Evolutionary conservation across 352 stramenopile genomes (phyloP).

Genomic region (Globisporangium lucens): DNA sequence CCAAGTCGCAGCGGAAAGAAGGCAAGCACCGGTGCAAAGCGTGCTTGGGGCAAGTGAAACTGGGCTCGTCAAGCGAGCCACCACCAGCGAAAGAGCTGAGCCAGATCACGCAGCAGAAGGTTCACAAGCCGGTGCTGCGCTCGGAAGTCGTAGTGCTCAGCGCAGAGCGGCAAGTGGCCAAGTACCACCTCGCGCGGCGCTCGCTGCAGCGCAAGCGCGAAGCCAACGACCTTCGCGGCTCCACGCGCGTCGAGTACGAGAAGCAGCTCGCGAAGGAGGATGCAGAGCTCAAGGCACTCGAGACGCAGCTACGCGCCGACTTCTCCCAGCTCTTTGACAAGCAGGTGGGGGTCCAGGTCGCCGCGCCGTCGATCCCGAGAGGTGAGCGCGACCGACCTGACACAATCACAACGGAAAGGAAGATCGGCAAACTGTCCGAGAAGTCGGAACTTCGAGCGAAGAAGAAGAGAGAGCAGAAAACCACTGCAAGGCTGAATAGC

Average conservation of each 20-base stretch:
- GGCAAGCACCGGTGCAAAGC: slow-evolving; percentile 3
- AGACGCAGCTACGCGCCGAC: not conserved
- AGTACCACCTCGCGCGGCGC: slow-evolving; percentile 20
- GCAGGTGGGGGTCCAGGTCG: not conserved
- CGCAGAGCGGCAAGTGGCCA: slow-evolving; percentile 13
- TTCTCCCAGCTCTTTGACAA: not conserved
- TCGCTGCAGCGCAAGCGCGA: slow-evolving; percentile 19
- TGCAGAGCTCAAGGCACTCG: not conserved
- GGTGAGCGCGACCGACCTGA: slow-evolving; percentile 1
- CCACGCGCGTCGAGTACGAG: slow-evolving; percentile 23
- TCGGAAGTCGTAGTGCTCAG: not conserved
- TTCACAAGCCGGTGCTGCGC: not conserved
- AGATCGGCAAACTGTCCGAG: no score
- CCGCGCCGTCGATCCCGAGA: not conserved
- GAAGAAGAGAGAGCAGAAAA: slow-evolving; percentile 5
- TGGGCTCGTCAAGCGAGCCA: not conserved
- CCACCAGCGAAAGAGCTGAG: not conserved
- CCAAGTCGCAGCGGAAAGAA: not conserved
- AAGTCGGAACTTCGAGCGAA: not conserved
- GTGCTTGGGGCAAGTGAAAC: not conserved
- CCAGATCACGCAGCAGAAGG: not conserved
- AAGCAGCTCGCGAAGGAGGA: slow-evolving; percentile 21
- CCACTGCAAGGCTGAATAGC: not conserved
- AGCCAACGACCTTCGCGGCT: slow-evolving; percentile 23
- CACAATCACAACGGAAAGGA: not conserved